Evolutionary conservation across 768 basidiomycete genomes (phyloP), one percentile per base, ranked within the genome.

Genomic region (Rhizopogon roseolus): DNA sequence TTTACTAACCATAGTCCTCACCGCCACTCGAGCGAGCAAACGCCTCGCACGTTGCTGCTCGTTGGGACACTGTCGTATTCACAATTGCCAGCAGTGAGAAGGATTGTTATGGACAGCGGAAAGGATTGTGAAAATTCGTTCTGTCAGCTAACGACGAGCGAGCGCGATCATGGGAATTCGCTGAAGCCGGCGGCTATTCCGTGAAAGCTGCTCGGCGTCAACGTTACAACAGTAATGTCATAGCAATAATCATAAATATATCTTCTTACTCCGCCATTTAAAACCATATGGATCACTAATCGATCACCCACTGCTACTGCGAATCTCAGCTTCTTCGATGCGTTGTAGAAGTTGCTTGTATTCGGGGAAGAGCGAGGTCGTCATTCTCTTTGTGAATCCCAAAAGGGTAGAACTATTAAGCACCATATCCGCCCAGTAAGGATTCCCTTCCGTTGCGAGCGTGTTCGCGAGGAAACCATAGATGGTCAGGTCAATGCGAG

Each of bases 391-490:
- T 10, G 62, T 57, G 34, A 68, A 66, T 17, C 53, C 28, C 19
- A 41, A 57, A 27, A 68, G 41, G 29, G 44, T 59, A 6, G 37
- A 14, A 45, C 64, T 66, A 29, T 38, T 48, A 52, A 66, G 9
- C 29, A 70, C 54, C 49, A 68, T 50, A 17, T 29, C 32, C 43
- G 57, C 5, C 54, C 66, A 68, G 28, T 69, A 61, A 14, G 68
- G 70, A 51, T 66, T 71, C 5, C 45, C 58, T 1, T 22, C 46
- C 42, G 49, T 43, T 17, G 60, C 41, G 8, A 70, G 36, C 9
- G 56, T 55, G 42, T 71, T 71, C 44, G 69, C 66, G 6, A 70
- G 63, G 54, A 70, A 70, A 16, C 55, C 70, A 34, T 63, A 62
- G 39, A 65, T 57, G 8, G 58, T 66, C 17, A 70, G 50, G 52